Evolutionary conservation across 805 yeast genomes (phyloP).

Genomic region (Metschnikowia arizonensis): DNA sequence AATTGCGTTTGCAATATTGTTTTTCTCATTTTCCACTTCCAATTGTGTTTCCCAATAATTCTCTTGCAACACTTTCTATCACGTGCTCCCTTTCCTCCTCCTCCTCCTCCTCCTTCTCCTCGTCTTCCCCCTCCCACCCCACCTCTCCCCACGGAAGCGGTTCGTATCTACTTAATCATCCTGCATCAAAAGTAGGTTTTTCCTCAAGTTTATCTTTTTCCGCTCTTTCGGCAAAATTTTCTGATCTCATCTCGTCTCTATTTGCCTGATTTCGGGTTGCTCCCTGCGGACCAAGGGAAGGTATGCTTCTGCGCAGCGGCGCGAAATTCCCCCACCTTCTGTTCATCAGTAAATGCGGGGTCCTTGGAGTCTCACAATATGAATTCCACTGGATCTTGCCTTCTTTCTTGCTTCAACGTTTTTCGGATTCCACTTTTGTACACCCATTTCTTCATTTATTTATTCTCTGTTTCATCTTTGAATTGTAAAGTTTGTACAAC

Average conservation of each 20-base stretch:
- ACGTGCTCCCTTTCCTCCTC: too few relatives aligned
- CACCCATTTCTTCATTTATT: neutral
- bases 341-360: constrained; percentile 6
- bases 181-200: neutral
- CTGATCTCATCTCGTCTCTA: neutral
- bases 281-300: constrained; percentile 4
- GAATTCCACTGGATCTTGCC: neutral
- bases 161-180: too few relatives aligned
- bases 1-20: too few relatives aligned
- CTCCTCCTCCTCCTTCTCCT: too few relatives aligned
- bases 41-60: too few relatives aligned
- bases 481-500: neutral
- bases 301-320: constrained; percentile 3
- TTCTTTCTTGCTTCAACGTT: neutral
- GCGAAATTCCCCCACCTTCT: constrained; percentile 4
- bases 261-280: neutral
- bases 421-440: neutral
- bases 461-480: neutral
- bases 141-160: too few relatives aligned
- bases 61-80: too few relatives aligned
- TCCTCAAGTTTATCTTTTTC: too few relatives aligned
- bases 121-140: too few relatives aligned
- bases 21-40: too few relatives aligned
- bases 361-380: neutral
- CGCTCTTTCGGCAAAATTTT: neutral